Base-by-base conservation (phyloP, 768 basidiomycete genomes). In the Amanita rubescens region DNA sequence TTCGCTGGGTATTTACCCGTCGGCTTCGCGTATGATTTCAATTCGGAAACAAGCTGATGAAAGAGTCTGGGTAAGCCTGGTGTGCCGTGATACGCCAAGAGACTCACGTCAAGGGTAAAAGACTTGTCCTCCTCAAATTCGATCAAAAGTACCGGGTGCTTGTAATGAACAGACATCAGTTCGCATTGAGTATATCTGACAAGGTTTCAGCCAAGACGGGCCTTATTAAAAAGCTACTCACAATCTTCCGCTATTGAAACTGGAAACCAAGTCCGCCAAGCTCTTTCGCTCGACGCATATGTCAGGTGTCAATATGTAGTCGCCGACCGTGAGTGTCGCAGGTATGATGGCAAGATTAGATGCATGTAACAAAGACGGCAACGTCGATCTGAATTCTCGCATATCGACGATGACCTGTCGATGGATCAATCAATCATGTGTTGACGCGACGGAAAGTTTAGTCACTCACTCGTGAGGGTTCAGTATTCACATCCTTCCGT, bases 111-210 rank as follows among this genome's bases (percentile, higher is more conserved):
- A 10, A 98, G 76, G 0, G 89, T 87, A 67, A 97, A 96, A 0
- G 91, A 84, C 61, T 95, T 97, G 67, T 96, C 89, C 70, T 98
- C 93, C 64, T 98, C 95, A 57, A 98, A 98, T 65, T 99, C 94
- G 60, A 98, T 96, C 9, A 98, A 74, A 14, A 99, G 73, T 49
- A 99, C 76, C 0, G 95, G 94, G 17, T 87, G 83, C 68, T 93
- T 96, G 72, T 99, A 98, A 65, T 97, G 89, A 14, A 85, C 86
- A 0, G 90, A 93, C 95, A 99, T 97, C 19, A 91, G 66, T 68
- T 98, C 95, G 71, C 95, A 98, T 63, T 99, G 96, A 0, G 93
- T 90, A 65, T 95, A 96, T 55, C 95, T 98, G 59, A 2, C 14
- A 59, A 49, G 7, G 33, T 9, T 9, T 30, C 33, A 52, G n/a